Conservation (phyloP, 1,139 yeast species). For the Yarrowia galli region DNA sequence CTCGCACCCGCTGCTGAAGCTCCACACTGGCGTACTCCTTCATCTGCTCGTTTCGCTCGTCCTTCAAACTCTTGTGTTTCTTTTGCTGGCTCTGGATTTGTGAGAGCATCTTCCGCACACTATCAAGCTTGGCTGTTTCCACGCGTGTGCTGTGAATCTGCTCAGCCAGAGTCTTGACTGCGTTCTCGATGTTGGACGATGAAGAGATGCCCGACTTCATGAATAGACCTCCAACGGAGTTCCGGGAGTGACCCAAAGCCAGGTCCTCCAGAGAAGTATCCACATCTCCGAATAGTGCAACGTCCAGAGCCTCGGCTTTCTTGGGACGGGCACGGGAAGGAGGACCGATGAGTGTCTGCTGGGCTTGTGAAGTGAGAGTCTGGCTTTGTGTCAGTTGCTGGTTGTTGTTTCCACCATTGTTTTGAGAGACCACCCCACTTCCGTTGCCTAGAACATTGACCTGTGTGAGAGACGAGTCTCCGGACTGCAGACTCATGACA, state of each 20-base stretch:
- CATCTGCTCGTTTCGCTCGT: slow-evolving; percentile 22
- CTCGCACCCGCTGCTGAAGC: slow-evolving; percentile 27
- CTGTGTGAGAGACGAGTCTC: slow-evolving; percentile 15
- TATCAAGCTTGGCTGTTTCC: slow-evolving; percentile 56
- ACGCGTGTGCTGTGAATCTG: slow-evolving; percentile 58
- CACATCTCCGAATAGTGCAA: slow-evolving; percentile 81
- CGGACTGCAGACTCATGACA: slow-evolving; percentile 57
- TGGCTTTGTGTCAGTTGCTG: slow-evolving; percentile 24
- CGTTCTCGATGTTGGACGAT: slow-evolving; percentile 60
- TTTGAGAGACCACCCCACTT: slow-evolving; percentile 24
- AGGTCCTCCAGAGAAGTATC: slow-evolving; percentile 67
- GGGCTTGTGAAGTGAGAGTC: slow-evolving; percentile 5
- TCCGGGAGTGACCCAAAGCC: slow-evolving; percentile 63
- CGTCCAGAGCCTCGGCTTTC: slow-evolving; percentile 59
- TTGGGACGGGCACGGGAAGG: slow-evolving; percentile 13
- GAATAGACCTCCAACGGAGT: slow-evolving; percentile 66
- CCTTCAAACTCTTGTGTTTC: slow-evolving; percentile 38
- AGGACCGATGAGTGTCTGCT: slow-evolving; percentile 11
- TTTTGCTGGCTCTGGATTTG: slow-evolving; percentile 46
- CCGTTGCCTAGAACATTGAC: slow-evolving; percentile 19
- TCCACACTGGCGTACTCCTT: slow-evolving; percentile 28
- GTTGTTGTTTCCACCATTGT: slow-evolving; percentile 15
- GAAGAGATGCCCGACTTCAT: slow-evolving; percentile 67
- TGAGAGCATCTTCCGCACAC: slow-evolving; percentile 53
- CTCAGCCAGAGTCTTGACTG: slow-evolving; percentile 56